These are phyloP conservation scores for Dictyophora rubrovolvata DNA, from an alignment of 768 basidiomycete species.

Conservation along the genomic window DNA sequence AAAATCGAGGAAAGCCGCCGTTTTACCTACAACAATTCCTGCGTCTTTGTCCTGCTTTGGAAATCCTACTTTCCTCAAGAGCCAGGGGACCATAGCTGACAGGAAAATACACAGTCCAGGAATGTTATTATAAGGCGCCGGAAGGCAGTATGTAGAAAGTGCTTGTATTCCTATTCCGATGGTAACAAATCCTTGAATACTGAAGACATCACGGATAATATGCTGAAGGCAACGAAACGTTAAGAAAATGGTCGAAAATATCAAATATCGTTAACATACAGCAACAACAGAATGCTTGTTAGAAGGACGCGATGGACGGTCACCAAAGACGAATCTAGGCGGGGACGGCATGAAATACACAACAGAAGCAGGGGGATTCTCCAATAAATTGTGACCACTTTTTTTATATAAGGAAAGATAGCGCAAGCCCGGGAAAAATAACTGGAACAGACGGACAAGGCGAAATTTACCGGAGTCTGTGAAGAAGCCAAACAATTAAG, in stretches of 20 bases:
- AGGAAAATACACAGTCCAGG: slow-evolving; percentile 1
- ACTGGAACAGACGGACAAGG: not conserved
- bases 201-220: slow-evolving; percentile 8
- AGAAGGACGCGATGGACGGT: not conserved
- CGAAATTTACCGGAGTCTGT: not conserved
- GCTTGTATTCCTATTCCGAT: slow-evolving; percentile 7
- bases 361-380: not conserved
- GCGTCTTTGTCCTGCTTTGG: not conserved
- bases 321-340: not conserved
- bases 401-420: not conserved
- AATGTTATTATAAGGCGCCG: not conserved
- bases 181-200: slow-evolving; percentile 3
- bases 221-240: not conserved
- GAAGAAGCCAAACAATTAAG: not conserved
- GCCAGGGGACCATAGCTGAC: not conserved
- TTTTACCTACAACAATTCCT: slow-evolving; percentile 1
- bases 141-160: not conserved
- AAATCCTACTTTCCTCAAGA: not conserved
- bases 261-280: not conserved
- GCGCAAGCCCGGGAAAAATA: too few relatives aligned
- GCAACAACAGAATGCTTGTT: not conserved
- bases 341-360: not conserved
- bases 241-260: not conserved
- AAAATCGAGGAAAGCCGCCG: slow-evolving; percentile 7
- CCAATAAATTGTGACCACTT: not conserved